Conservation (phyloP, 2,329 filamentous ascomycete species). For the Stemphylium lycopersici region DNA sequence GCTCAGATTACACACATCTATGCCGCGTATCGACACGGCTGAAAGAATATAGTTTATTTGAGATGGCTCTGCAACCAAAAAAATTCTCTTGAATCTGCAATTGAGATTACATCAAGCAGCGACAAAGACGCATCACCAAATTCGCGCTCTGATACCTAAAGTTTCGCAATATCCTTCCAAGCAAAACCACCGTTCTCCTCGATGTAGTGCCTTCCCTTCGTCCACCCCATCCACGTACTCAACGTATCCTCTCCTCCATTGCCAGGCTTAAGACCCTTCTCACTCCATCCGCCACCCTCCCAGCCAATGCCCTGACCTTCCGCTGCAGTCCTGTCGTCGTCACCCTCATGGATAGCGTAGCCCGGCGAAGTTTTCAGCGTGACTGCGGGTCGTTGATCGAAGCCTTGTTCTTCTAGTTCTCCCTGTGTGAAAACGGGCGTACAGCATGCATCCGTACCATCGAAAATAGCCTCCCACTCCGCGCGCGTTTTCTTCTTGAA, state of each 20-base stretch:
- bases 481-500: constrained; percentile 74
- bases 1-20: neutral
- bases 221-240: constrained; percentile 78
- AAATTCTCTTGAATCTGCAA: too few species aligned
- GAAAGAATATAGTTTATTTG: too few species aligned
- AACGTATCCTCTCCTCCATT: constrained; percentile 74
- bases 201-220: constrained; percentile 72
- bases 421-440: constrained; percentile 81
- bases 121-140: neutral
- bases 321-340: constrained; percentile 47
- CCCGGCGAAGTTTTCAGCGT: constrained; percentile 73
- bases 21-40: too few species aligned
- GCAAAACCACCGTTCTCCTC: constrained; percentile 48
- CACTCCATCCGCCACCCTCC: constrained; percentile 70
- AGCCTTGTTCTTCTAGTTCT: constrained; percentile 70
- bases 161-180: constrained; percentile 54
- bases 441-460: constrained; percentile 89
- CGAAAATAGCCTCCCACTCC: constrained; percentile 87
- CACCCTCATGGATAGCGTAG: constrained; percentile 62
- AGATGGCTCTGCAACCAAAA: neutral
- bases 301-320: constrained; percentile 70
- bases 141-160: constrained; percentile 15
- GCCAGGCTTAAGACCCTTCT: constrained; percentile 66
- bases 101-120: neutral
- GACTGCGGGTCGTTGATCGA: constrained; percentile 74